Evolutionary conservation across 2,329 filamentous ascomycete species (phyloP).

Genomic region (Cladosporium sphaerospermum): DNA sequence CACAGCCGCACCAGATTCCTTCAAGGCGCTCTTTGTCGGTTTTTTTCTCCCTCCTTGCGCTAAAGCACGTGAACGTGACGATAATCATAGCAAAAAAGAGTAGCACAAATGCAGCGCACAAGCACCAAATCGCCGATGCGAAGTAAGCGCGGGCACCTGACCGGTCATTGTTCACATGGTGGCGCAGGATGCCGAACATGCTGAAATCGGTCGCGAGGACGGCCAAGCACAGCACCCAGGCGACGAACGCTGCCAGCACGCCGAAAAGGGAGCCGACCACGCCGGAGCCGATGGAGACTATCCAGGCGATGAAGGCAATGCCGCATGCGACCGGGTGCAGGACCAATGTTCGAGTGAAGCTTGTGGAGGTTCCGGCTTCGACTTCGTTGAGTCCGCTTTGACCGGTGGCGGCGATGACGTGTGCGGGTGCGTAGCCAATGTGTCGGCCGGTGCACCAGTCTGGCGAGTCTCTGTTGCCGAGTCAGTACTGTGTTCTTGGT

Average conservation of each 20-base stretch:
- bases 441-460: slow-evolving; percentile 44
- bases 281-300: slow-evolving; percentile 49
- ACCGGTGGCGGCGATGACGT: slow-evolving; percentile 38
- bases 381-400: slow-evolving; percentile 38
- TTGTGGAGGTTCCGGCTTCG: slow-evolving; percentile 41
- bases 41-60: slow-evolving; percentile 21
- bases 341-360: slow-evolving; percentile 54
- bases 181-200: slow-evolving; percentile 48
- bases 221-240: slow-evolving; percentile 45
- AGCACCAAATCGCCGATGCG: slow-evolving; percentile 53
- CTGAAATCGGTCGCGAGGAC: slow-evolving; percentile 53
- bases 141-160: slow-evolving; percentile 43
- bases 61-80: slow-evolving; percentile 16
- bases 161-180: slow-evolving; percentile 46
- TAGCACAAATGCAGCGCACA: slow-evolving; percentile 51
- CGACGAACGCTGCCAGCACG: slow-evolving; percentile 43
- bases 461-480: background rate
- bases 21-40: slow-evolving; percentile 4
- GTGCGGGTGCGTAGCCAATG: slow-evolving; percentile 53
- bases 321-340: slow-evolving; percentile 56
- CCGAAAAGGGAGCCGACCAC: slow-evolving; percentile 48
- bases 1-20: background rate
- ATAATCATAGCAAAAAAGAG: slow-evolving; percentile 25
- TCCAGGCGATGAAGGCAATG: slow-evolving; percentile 54
- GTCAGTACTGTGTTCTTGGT: slow-evolving; percentile 23